A percentile compares a stretch with the other conserved stretches of the same genome.
Evolutionary conservation across 768 basidiomycete species (phyloP).

Genomic region (Podaxis sp.): DNA sequence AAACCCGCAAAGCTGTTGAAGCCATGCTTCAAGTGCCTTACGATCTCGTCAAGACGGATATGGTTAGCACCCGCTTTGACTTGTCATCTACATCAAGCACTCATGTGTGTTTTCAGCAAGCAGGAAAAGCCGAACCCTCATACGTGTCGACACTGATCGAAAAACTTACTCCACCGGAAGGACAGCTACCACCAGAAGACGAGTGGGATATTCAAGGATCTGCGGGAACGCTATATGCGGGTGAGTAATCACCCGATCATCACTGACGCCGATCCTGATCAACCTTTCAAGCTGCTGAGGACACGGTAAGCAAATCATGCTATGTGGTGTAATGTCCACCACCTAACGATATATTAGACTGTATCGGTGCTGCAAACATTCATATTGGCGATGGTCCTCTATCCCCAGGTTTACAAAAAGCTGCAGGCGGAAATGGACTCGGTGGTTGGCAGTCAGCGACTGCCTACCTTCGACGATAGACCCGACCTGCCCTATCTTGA

Average conservation of each 20-base stretch:
- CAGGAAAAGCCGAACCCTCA: slow-evolving; percentile 41
- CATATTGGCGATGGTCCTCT: slow-evolving; percentile 50
- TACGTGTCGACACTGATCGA: slow-evolving; percentile 46
- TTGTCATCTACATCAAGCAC: slow-evolving; percentile 11
- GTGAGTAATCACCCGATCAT: slow-evolving; percentile 25
- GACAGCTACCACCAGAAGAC: slow-evolving; percentile 35
- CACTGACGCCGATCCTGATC: background rate
- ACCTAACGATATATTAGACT: slow-evolving; percentile 36
- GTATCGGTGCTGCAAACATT: slow-evolving; percentile 48
- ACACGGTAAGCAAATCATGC: slow-evolving; percentile 28
- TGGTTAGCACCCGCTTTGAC: slow-evolving; percentile 32
- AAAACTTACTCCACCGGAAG: slow-evolving; percentile 31
- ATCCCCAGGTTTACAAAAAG: slow-evolving; percentile 48
- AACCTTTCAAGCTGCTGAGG: slow-evolving; percentile 33
- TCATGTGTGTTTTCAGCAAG: slow-evolving; percentile 27
- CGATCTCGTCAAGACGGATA: slow-evolving; percentile 45
- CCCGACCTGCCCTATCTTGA: slow-evolving; percentile 46
- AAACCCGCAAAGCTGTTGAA: slow-evolving; percentile 42
- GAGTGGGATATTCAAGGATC: slow-evolving; percentile 56
- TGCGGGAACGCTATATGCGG: slow-evolving; percentile 51
- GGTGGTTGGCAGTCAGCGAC: slow-evolving; percentile 40
- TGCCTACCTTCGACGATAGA: slow-evolving; percentile 46
- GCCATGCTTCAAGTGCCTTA: slow-evolving; percentile 51
- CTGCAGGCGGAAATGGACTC: slow-evolving; percentile 52
- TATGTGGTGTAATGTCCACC: slow-evolving; percentile 13